Evolutionary conservation across 768 basidiomycete genomes (phyloP), one percentile per base, ranked within the genome.

Genomic region (Scleroderma bovista): DNA sequence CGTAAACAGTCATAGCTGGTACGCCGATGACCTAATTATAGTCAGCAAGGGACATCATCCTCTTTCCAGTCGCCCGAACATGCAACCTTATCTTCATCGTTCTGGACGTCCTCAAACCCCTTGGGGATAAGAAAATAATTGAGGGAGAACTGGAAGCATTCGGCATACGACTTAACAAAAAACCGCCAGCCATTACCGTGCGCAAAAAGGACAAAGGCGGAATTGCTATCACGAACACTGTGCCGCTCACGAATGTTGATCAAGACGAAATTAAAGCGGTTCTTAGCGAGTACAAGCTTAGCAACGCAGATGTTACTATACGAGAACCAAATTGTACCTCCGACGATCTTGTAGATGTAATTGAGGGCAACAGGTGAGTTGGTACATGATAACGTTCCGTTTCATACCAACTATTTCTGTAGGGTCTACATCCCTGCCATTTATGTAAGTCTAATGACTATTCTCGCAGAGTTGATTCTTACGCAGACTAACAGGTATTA

Each of bases 81-180:
- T 98, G 96, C 68, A 92, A 97, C 67, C 83, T 98, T 32, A 97
- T 99, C 53, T 98, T 98, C 70, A 98, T 99, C 66, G 89, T 98
- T 24, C 81, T 99, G 44, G 96, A 99, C 61, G 96, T 99, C 23
- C 80, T 96, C 32, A 99, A 98, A 71, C 96, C 96, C n/a, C 80
- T 98, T 16, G 89, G 87, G 22, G 95, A 98, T 74, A 93, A 96
- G 62, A 86, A 78, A 51, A 72, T 96, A 60, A 91, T 99, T 51
- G 93, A 97, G 69, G 61, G 75, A 31, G 96, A 99, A 67, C 72
- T 99, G 52, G 96, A 99, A 75, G 93, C 93, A n/a, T 98, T 98
- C 61, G 96, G 95, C 10, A 96, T 97, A 58, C 79, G 94, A 44
- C 73, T 97, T 52, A 99, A 99, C 74, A 98, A 98, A 71, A 81